Evolutionary conservation across 2,329 filamentous ascomycete genomes (phyloP), one percentile per base, ranked within the genome.

Genomic region (Lecanicillium sp.): DNA sequence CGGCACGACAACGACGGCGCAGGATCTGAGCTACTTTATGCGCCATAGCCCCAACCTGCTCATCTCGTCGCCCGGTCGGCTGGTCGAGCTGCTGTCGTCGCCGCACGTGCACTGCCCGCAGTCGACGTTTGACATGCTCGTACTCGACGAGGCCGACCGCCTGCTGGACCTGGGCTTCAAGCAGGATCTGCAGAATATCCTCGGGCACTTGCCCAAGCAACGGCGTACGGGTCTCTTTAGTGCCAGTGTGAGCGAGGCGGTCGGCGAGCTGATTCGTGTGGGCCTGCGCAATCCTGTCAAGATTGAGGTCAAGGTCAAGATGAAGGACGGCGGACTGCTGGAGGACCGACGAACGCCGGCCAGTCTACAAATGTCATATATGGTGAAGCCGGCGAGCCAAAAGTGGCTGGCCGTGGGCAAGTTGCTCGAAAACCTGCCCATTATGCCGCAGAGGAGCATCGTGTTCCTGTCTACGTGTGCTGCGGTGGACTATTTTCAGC

Each of bases 121-220:
- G 44, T 88, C 86, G 1, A 86, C 86, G 0, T 97, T 98, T 49
- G 90, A 98, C 58, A 79, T 87, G 36, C 75, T 98, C 10, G 85
- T 98, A 4, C 73, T 98, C 27, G 92, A 98, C 55, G 92, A 98
- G 65, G 92, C 90, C 36, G 92, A 98, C 60, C 76, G 92, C 43
- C 67, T 98, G 18, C 70, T 98, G 10, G 92, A 98, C 61, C 72
- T 97, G 17, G 92, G 94, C 5, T 97, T 98, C 63, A 92, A 94
- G 59, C 81, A 86, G 40, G 88, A 95, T 49, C 63, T 98, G 19
- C 87, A 92, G 49, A 85, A 79, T 40, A 95, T 97, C 29, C 66
- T 98, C 17, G 77, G 79, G 0, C 76, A 84, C 13, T 65, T 98
- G 5, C 92, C 92, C 0, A 98, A 98, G 56, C 92, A 98, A 58